Evolutionary conservation across 306 rosid genomes (phyloP).

Genomic region (Astragalus membranaceus): DNA sequence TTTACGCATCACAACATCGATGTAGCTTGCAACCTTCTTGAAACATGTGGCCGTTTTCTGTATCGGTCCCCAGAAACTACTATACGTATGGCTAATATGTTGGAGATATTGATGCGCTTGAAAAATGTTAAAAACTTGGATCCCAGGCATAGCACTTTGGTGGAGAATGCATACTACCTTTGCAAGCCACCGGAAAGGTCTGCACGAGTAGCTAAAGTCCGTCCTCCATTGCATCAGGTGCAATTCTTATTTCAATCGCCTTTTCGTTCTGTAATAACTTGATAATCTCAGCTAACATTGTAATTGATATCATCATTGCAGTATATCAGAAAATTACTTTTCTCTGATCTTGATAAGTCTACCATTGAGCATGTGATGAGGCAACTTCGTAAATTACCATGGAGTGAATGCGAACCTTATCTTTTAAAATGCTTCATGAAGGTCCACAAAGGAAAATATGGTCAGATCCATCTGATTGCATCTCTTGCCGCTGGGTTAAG

Average conservation of each 20-base stretch:
- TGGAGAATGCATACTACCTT: slow-evolving; percentile 97
- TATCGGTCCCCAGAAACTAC: slow-evolving; percentile 98
- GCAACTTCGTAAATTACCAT: slow-evolving; percentile 95
- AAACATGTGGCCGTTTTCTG: slow-evolving; percentile 95
- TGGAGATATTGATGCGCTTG: slow-evolving; percentile 97
- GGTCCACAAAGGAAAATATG: slow-evolving; percentile 95
- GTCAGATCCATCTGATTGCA: slow-evolving; percentile 92
- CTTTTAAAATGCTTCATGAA: slow-evolving; percentile 97
- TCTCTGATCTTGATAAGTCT: slow-evolving; percentile 94
- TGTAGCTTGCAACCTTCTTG: slow-evolving; percentile 97
- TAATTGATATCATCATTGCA: slow-evolving; percentile 31
- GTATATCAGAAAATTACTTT: slow-evolving; percentile 91
- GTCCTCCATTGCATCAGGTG: slow-evolving; percentile 99
- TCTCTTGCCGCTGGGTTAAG: slow-evolving; percentile 98
- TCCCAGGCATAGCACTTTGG: slow-evolving; percentile 98
- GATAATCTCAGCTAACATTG: background rate
- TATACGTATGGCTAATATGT: slow-evolving; percentile 89
- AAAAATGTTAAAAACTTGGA: slow-evolving; percentile 98
- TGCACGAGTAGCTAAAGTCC: slow-evolving; percentile 87
- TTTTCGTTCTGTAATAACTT: background rate
- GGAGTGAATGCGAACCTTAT: slow-evolving; percentile 90
- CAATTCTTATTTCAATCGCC: background rate
- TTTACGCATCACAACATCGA: slow-evolving; percentile 98
- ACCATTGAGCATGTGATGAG: slow-evolving; percentile 93
- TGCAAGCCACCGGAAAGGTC: slow-evolving; percentile 99